Conservation (phyloP, 129 eudicot genomes). For the Tagetes patula region DNA sequence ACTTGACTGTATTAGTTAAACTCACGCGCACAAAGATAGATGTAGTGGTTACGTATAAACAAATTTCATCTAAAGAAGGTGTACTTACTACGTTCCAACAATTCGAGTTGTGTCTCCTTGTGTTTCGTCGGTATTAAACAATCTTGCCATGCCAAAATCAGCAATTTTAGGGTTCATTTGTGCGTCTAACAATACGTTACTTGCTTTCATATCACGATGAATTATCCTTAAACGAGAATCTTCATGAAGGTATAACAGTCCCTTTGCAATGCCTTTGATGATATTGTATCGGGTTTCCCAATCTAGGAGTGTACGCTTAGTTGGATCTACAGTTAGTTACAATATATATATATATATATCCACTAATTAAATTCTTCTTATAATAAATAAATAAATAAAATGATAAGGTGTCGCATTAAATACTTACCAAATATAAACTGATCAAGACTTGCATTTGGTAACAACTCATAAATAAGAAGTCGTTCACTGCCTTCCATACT, state of each 20-base stretch:
- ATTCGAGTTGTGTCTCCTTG: neutral
- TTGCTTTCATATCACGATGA: neutral
- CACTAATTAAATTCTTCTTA: too few relatives aligned
- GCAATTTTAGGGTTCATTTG: neutral
- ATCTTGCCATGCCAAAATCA: slow-evolving; percentile 7
- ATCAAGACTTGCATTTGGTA: slow-evolving; percentile 12
- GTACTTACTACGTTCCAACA: neutral
- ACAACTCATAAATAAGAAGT: slow-evolving; percentile 1
- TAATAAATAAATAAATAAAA: too few relatives aligned
- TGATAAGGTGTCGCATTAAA: neutral
- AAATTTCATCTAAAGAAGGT: too few relatives aligned
- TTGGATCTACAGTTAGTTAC: neutral
- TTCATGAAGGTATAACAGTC: neutral
- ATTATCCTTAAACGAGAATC: neutral
- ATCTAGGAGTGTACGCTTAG: neutral
- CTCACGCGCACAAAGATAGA: neutral
- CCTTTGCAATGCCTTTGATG: neutral
- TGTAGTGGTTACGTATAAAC: neutral
- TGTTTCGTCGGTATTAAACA: neutral
- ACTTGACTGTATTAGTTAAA: neutral
- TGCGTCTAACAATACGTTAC: neutral
- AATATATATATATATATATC: too few relatives aligned
- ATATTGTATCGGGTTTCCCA: neutral
- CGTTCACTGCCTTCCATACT: slow-evolving; percentile 1
- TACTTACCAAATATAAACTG: slow-evolving; percentile 10